Conservation (phyloP, 2,329 filamentous ascomycete species). For the Fusarium torulosum region DNA sequence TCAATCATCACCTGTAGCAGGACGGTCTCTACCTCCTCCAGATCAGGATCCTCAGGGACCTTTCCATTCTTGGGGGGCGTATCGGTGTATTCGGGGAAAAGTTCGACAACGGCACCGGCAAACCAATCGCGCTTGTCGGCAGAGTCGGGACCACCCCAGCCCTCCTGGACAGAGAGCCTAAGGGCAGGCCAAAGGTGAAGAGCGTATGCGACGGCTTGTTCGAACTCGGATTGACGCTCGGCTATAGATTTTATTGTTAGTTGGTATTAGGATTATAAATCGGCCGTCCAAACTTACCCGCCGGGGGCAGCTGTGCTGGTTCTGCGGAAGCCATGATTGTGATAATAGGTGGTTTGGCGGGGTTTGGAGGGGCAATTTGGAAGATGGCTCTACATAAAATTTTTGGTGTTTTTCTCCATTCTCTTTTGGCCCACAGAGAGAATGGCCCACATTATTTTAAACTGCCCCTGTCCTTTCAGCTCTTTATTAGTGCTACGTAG, state of each 20-base stretch:
- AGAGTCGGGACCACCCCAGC: conserved; percentile 88
- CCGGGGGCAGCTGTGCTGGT: conserved; percentile 49
- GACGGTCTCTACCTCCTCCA: conserved; percentile 84
- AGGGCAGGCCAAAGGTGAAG: conserved; percentile 92
- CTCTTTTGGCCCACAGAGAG: conserved; percentile 5
- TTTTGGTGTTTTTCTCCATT: conserved; percentile 48
- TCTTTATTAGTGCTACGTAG: not conserved
- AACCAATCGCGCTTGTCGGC: conserved; percentile 97
- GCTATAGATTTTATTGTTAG: conserved; percentile 54
- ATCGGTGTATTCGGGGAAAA: conserved; percentile 76
- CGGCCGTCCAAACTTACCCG: conserved; percentile 42
- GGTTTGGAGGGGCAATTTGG: conserved; percentile 51
- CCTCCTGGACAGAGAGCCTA: conserved; percentile 85
- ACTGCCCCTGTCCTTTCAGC: conserved; percentile 1
- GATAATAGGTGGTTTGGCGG: conserved; percentile 40
- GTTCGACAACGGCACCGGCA: conserved; percentile 85
- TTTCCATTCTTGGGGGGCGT: conserved; percentile 47
- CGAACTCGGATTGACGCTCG: conserved; percentile 75
- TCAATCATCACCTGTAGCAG: conserved; percentile 92
- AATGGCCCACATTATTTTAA: conserved; percentile 13
- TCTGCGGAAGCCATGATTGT: conserved; percentile 52
- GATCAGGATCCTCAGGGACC: conserved; percentile 69
- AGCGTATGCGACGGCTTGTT: conserved; percentile 86
- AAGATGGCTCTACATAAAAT: conserved; percentile 43
- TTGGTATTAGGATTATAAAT: not conserved